Conservation (phyloP, 257 asterid species). For the Marsdenia floribunda region DNA sequence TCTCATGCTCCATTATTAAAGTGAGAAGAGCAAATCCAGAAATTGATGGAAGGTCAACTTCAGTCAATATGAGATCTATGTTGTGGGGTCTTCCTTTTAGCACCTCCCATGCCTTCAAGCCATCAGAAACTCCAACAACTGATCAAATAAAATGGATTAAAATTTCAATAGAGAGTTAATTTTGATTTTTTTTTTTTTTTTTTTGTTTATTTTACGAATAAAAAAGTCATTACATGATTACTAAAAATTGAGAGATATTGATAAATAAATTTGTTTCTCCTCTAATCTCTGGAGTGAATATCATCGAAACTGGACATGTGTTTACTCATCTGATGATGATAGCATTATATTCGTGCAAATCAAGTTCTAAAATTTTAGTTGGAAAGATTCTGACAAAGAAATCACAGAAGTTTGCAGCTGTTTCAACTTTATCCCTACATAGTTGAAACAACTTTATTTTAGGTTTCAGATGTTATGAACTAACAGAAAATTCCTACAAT, state of each 20-base stretch:
- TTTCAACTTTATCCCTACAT: background rate
- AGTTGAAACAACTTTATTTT: background rate
- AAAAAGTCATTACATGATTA: background rate
- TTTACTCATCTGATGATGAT: background rate
- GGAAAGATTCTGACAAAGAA: background rate
- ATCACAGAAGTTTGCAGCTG: background rate
- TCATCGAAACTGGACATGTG: background rate
- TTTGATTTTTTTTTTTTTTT: too few relatives aligned
- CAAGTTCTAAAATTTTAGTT: background rate
- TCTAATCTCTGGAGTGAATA: background rate
- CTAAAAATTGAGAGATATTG: background rate
- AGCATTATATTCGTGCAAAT: background rate
- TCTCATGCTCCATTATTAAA: conserved; percentile 81
- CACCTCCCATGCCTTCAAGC: conserved; percentile 93
- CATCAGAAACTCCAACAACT: conserved; percentile 92
- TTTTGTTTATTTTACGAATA: too few relatives aligned
- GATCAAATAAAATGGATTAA: conserved; percentile 15
- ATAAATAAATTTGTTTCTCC: background rate
- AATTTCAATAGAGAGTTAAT: background rate
- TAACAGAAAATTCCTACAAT: background rate
- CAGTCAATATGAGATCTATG: conserved; percentile 85
- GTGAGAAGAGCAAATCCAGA: conserved; percentile 97
- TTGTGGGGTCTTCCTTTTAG: conserved; percentile 55
- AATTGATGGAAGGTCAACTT: conserved; percentile 88
- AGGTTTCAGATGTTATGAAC: background rate